Base-by-base conservation (phyloP, 2,329 filamentous ascomycete species). In the Pseudocercospora pini-densiflorae region DNA sequence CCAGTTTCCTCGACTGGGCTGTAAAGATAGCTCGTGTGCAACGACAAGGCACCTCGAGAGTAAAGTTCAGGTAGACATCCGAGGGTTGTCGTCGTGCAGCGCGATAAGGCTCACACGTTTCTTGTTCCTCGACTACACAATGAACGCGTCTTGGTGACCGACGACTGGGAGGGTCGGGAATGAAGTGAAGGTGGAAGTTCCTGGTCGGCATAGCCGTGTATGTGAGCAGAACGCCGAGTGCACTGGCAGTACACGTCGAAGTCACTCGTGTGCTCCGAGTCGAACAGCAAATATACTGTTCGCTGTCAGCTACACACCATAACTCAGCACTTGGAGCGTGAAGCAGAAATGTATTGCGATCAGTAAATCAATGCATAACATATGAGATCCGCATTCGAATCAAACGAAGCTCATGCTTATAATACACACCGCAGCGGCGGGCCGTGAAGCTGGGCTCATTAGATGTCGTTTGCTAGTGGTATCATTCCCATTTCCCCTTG, bases 401-500 rank as follows among this genome's bases (percentile, higher is more conserved):
- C 55, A 33, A 23, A 61, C 43, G 43, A 61, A 61, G 59, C 59
- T 49, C 57, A 67, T 62, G 61, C 61, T 57, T 68, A 70, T 68
- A 64, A 65, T 68, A 70, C 66, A 71, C 59, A 67, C 61, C 24
- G 61, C 60, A 55, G 49, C 54, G 65, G 63, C 45, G 43, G 60
- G 61, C 63, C 63, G 61, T 66, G 68, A 53, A 59, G 62, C 59
- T 31, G 53, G 64, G 63, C 62, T 64, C 61, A 59, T 67, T 61
- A 63, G 54, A 64, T 64, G 43, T 65, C 62, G 59, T 66, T 45
- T 59, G 53, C 47, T 63, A 53, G 53, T 70, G 69, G 69, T 71
- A 71, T 71, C 69, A 68, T 70, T 54, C 45, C 63, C 66, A 59
- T 68, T 47, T 53, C 45, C 64, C 61, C 21, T 65, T 64, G 66